These are phyloP conservation scores for Trapa bicornis DNA, from an alignment of 345 rosid species.

Conservation along the genomic window DNA sequence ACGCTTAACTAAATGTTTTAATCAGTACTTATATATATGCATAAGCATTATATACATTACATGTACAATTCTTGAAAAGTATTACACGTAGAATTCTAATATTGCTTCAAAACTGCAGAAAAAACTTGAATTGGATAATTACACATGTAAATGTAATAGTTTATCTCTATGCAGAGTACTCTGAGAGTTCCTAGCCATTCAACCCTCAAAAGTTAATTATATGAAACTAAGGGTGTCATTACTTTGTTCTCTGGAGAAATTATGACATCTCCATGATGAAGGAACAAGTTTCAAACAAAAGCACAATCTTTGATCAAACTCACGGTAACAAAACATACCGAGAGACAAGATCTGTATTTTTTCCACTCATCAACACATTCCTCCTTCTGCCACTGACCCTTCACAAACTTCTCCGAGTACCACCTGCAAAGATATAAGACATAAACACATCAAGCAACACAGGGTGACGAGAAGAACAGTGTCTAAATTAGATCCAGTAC, in stretches of 20 bases:
- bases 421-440: constrained; percentile 29
- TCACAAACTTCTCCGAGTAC: constrained; percentile 77
- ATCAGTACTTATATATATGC: too few species aligned
- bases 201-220: too few species aligned
- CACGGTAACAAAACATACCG: constrained; percentile 23
- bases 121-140: not conserved
- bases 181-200: too few species aligned
- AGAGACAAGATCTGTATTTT: constrained; percentile 66
- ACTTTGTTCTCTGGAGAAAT: too few species aligned
- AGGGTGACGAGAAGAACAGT: not conserved
- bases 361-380: constrained; percentile 65
- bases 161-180: too few species aligned
- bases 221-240: not conserved
- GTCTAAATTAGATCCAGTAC: constrained; percentile 13
- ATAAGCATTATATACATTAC: not conserved
- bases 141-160: not conserved
- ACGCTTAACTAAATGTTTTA: not conserved
- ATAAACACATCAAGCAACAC: not conserved
- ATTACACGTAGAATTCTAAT: too few species aligned
- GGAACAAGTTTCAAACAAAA: too few species aligned
- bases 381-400: constrained; percentile 73
- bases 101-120: not conserved
- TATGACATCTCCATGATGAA: too few species aligned
- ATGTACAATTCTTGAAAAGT: too few species aligned
- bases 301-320: too few species aligned